These are phyloP conservation scores for Papiliotrema nemorosa DNA, from an alignment of 1,284 basidiomycete genomes.

Conservation along the genomic window DNA sequence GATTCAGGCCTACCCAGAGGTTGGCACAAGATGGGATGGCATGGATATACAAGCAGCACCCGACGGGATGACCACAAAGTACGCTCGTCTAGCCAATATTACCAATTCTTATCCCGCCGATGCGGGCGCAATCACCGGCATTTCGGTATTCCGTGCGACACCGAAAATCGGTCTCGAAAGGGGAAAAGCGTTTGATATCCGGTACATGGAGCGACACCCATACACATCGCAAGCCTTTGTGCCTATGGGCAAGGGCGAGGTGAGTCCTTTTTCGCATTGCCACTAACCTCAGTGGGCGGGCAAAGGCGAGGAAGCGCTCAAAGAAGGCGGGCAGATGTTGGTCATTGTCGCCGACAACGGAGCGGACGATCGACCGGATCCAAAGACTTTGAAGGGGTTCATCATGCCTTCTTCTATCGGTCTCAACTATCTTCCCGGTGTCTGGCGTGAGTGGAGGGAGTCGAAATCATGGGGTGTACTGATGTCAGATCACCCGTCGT, in stretches of 20 bases:
- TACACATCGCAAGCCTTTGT: conserved; percentile 73
- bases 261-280: conserved; percentile 15
- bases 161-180: conserved; percentile 53
- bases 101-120: conserved; percentile 62
- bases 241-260: conserved; percentile 68
- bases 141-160: conserved; percentile 70
- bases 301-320: conserved; percentile 39
- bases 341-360: conserved; percentile 81
- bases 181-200: conserved; percentile 55
- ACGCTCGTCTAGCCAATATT: conserved; percentile 72
- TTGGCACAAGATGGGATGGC: conserved; percentile 55
- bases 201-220: conserved; percentile 48
- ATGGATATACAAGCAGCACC: conserved; percentile 68
- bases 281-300: conserved; percentile 29
- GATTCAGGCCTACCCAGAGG: conserved; percentile 64
- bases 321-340: conserved; percentile 38
- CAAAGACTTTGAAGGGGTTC: conserved; percentile 60
- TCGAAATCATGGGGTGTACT: neutral
- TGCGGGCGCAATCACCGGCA: conserved; percentile 53
- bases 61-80: conserved; percentile 76
- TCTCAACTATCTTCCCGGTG: conserved; percentile 71
- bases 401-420: conserved; percentile 70
- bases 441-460: conserved; percentile 72
- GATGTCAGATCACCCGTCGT: conserved; percentile 44
- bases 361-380: conserved; percentile 68